Conservation (phyloP, 257 asterid genomes). For the Jacaranda mimosifolia region DNA sequence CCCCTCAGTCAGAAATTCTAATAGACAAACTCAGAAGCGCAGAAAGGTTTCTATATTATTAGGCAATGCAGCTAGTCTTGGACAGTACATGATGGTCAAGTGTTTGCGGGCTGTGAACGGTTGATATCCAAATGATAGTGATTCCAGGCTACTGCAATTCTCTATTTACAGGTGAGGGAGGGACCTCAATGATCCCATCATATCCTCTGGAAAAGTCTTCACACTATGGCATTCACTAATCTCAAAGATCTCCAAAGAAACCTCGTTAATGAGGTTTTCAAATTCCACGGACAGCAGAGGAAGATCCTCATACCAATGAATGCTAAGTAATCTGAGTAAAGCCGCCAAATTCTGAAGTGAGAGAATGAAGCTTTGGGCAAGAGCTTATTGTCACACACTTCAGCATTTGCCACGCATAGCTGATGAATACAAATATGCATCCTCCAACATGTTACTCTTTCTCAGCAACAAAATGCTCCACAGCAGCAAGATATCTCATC, state of each 20-base stretch:
- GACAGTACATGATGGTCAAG: conserved; percentile 32
- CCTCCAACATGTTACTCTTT: too few relatives aligned
- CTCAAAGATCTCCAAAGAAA: conserved; percentile 34
- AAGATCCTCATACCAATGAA: too few relatives aligned
- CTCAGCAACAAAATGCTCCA: too few relatives aligned
- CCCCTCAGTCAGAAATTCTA: conserved; percentile 29
- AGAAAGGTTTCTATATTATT: conserved; percentile 14
- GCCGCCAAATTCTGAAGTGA: too few relatives aligned
- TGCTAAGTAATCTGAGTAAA: too few relatives aligned
- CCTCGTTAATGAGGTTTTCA: not conserved
- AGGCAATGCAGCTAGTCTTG: conserved; percentile 28
- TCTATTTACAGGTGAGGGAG: conserved; percentile 37
- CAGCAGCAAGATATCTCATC: too few relatives aligned
- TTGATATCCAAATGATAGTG: conserved; percentile 24
- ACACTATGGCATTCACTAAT: conserved; percentile 37
- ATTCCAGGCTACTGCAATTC: conserved; percentile 31
- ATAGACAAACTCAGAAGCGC: conserved; percentile 22
- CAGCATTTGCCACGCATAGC: too few relatives aligned
- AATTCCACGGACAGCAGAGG: too few relatives aligned
- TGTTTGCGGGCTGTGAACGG: conserved; percentile 19
- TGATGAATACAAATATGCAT: too few relatives aligned
- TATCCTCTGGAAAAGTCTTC: conserved; percentile 28
- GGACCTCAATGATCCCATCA: conserved; percentile 27
- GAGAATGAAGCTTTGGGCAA: too few relatives aligned
- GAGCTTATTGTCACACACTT: too few relatives aligned